Evolutionary conservation across 768 basidiomycete species (phyloP), one percentile per base, ranked within the genome.

Genomic region (Imleria badia): DNA sequence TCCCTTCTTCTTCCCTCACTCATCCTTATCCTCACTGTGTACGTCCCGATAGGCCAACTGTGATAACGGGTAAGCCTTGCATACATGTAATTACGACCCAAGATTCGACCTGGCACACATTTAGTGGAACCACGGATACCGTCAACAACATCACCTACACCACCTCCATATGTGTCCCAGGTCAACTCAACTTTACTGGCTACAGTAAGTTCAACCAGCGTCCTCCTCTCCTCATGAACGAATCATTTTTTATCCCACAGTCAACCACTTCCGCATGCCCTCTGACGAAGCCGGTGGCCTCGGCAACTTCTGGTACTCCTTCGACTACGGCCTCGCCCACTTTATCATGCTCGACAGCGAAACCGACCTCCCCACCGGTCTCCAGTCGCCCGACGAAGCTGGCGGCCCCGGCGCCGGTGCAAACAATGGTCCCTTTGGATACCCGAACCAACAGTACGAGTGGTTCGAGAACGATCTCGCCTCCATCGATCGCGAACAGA

Each of bases 281-380:
- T 63, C 66, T 8, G 56, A 57, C 0, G 65, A 57, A 36, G 67
- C 67, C 8, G 61, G 66, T 12, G 63, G 67, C 6, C 34, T 63
- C 15, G 52, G 67, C 8, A 70, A 68, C 35, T 66, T 70, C 30
- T 70, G 68, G 67, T 70, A 68, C 54, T 68, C 67, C 15, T 68
- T 65, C n/a, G 58, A 68, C 48, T 61, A 70, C 17, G 66, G 66
- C 38, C 63, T 70, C 17, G 68, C 63, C 12, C 67, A 68, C 45
- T 68, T 68, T 22, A 38, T 68, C 55, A 7, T 63, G 2, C 9
- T 70, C 44, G 31, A 70, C 19, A 49, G 43, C 3, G 68, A 68
- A 49, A 68, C 67, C 0, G 67, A 68, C 29, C 44, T 70, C n/a
- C 68, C 63, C 1, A 34, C 31, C 9, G 66, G 68, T 17, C 19